These are phyloP conservation scores for Mortierella claussenii DNA, from an alignment of 192 early-diverging fungal genomes.

Conservation along the genomic window DNA sequence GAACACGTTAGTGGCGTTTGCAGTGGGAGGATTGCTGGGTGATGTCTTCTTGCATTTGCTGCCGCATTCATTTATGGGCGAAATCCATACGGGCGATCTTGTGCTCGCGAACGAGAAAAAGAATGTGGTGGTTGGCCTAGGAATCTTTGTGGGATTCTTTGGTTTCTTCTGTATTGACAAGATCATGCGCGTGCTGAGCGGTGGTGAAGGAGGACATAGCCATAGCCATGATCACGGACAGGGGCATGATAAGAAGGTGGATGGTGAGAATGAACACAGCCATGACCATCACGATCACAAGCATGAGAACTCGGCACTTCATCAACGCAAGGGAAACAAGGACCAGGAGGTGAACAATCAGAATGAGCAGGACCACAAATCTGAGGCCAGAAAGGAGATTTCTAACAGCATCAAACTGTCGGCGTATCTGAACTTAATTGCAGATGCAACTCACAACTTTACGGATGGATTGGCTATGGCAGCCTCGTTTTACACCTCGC, in stretches of 20 bases:
- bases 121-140: conserved; percentile 75
- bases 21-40: conserved; percentile 86
- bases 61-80: conserved; percentile 79
- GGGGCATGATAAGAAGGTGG: conserved; percentile 31
- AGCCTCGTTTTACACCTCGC: conserved; percentile 84
- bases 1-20: conserved; percentile 85
- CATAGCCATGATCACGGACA: conserved; percentile 68
- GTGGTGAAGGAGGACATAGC: conserved; percentile 66
- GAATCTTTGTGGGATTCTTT: conserved; percentile 81
- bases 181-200: conserved; percentile 81
- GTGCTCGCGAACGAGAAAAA: conserved; percentile 58
- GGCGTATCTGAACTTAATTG: conserved; percentile 85
- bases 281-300: conserved; percentile 40
- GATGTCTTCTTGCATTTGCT: conserved; percentile 88
- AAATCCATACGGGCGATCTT: conserved; percentile 54
- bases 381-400: conserved; percentile 34
- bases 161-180: conserved; percentile 87
- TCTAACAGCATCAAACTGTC: conserved; percentile 69
- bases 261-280: conserved; percentile 48
- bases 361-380: conserved; percentile 27
- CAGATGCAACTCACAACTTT: conserved; percentile 86
- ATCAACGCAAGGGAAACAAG: conserved; percentile 27
- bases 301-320: conserved; percentile 31
- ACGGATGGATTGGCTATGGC: conserved; percentile 89
- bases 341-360: conserved; percentile 51